Evolutionary conservation across 805 yeast genomes (phyloP).

Genomic region (Zygosaccharomyces bailii): DNA sequence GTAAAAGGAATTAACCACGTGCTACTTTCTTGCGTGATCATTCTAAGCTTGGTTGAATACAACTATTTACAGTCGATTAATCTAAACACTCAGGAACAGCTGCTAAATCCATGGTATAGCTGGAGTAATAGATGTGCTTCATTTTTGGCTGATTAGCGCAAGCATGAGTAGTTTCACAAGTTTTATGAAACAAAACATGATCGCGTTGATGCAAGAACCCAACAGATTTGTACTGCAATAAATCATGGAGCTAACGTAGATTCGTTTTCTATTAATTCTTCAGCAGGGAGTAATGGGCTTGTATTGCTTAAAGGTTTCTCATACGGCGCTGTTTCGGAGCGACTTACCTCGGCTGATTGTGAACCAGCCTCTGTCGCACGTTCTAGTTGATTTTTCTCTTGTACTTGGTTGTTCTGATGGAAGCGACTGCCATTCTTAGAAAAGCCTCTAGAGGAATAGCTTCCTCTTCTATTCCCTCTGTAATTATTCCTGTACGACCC

Average conservation of each 20-base stretch:
- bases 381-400: background rate
- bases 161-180: no score
- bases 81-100: no score
- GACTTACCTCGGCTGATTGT: background rate
- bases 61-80: slow-evolving; percentile 1
- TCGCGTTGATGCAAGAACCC: background rate
- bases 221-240: no score
- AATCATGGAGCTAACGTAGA: background rate
- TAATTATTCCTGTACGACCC: slow-evolving; percentile 26
- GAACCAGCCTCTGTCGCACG: background rate
- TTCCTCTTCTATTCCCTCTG: slow-evolving; percentile 14
- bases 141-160: no score
- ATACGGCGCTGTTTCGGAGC: background rate
- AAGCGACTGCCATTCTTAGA: background rate
- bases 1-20: background rate
- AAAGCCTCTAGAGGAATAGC: slow-evolving; percentile 2
- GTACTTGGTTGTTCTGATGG: background rate
- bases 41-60: background rate
- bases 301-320: background rate
- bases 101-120: no score
- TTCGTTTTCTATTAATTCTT: background rate
- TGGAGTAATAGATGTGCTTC: no score
- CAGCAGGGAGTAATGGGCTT: background rate
- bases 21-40: background rate
- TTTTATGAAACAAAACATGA: no score